Conservation (phyloP, 257 asterid genomes). For the Nicotiana undulata region DNA sequence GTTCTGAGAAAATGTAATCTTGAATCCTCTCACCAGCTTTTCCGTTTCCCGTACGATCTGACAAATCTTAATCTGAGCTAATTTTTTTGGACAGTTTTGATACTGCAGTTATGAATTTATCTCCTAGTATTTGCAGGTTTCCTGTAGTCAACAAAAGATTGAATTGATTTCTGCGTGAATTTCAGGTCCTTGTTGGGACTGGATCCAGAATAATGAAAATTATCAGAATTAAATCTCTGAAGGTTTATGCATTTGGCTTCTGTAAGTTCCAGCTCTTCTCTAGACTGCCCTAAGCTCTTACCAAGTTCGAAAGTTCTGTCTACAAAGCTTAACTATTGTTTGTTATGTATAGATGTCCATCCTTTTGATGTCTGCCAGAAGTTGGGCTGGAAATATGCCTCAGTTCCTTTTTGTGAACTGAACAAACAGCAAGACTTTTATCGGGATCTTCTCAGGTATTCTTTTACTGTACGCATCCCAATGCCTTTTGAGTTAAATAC, state of each 20-base stretch:
- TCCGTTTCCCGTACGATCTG: background rate
- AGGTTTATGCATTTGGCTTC: constrained; percentile 92
- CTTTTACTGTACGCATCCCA: background rate
- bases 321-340: constrained; percentile 11
- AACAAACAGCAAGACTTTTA: constrained; percentile 61
- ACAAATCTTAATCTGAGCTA: background rate
- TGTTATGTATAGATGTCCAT: constrained; percentile 58
- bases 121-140: background rate
- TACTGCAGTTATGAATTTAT: background rate
- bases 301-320: background rate
- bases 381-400: constrained; percentile 78
- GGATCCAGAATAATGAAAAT: constrained; percentile 89
- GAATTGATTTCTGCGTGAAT: background rate
- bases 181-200: constrained; percentile 95
- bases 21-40: background rate
- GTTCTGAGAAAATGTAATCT: background rate
- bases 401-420: constrained; percentile 58
- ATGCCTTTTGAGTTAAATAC: background rate
- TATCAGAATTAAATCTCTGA: constrained; percentile 76
- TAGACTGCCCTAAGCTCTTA: background rate
- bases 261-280: constrained; percentile 49
- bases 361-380: constrained; percentile 88
- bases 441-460: constrained; percentile 83
- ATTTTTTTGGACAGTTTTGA: background rate
- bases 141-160: background rate